Conservation (phyloP, 2,329 filamentous ascomycete genomes). For the Trichoderma oligosporum region DNA sequence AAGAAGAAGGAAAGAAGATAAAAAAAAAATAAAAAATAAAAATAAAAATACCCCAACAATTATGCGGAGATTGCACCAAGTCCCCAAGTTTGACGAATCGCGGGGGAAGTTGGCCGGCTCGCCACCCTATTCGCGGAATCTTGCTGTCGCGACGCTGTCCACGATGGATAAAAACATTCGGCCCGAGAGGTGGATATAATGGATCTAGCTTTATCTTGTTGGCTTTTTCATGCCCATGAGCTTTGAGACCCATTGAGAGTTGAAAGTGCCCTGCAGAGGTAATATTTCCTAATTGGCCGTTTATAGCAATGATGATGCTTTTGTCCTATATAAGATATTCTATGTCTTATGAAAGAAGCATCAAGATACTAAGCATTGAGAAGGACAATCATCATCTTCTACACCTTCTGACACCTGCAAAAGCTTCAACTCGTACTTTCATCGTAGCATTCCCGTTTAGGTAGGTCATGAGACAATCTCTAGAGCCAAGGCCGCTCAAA, state of each 20-base stretch:
- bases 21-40: neutral
- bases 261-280: too few relatives aligned
- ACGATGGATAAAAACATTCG: constrained; percentile 1
- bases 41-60: neutral
- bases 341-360: too few relatives aligned
- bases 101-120: constrained; percentile 10
- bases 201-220: neutral
- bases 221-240: neutral
- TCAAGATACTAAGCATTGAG: too few relatives aligned
- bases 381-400: neutral
- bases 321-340: too few relatives aligned
- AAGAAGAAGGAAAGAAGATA: too few relatives aligned
- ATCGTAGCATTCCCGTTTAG: neutral
- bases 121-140: constrained; percentile 19
- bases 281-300: too few relatives aligned
- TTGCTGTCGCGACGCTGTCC: constrained; percentile 6
- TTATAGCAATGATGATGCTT: neutral
- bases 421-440: neutral
- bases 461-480: constrained; percentile 5
- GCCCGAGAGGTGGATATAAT: constrained; percentile 15
- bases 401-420: too few relatives aligned
- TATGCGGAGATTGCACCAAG: neutral
- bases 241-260: neutral
- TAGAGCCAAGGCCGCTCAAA: neutral
- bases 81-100: constrained; percentile 6